Conservation (phyloP, 805 yeast species). For the Yamadazyma scolyti region DNA sequence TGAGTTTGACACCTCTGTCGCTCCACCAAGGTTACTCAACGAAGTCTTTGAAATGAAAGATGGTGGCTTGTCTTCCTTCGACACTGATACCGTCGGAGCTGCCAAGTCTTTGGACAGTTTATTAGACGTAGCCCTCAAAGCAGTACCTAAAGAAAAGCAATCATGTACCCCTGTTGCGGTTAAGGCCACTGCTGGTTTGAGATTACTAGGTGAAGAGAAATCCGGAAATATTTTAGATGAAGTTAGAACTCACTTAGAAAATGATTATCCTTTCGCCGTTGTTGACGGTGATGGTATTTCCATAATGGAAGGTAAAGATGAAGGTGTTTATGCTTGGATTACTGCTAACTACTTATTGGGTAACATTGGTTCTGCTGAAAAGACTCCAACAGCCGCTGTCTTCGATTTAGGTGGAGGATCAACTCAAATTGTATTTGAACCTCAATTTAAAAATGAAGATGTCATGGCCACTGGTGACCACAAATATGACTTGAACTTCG, state of each 20-base stretch:
- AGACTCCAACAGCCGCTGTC: slow-evolving; percentile 89
- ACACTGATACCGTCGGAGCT: slow-evolving; percentile 76
- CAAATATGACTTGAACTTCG: slow-evolving; percentile 75
- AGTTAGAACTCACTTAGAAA: slow-evolving; percentile 72
- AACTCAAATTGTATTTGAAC: slow-evolving; percentile 98
- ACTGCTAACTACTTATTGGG: slow-evolving; percentile 92
- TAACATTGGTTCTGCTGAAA: slow-evolving; percentile 79
- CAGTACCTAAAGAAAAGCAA: slow-evolving; percentile 71
- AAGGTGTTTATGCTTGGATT: slow-evolving; percentile 99
- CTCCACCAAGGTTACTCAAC: slow-evolving; percentile 74
- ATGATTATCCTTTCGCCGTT: slow-evolving; percentile 87
- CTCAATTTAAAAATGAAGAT: slow-evolving; percentile 59
- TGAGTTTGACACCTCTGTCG: slow-evolving; percentile 79
- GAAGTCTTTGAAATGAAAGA: slow-evolving; percentile 87
- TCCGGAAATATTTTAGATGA: slow-evolving; percentile 68
- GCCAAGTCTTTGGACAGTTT: slow-evolving; percentile 87
- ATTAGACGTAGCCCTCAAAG: slow-evolving; percentile 66
- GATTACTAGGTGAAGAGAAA: slow-evolving; percentile 76
- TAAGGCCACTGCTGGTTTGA: slow-evolving; percentile 96
- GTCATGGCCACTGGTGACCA: slow-evolving; percentile 83
- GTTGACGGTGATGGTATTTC: slow-evolving; percentile 83
- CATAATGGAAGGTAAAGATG: slow-evolving; percentile 94
- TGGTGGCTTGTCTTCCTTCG: slow-evolving; percentile 88
- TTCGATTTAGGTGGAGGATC: slow-evolving; percentile 99
- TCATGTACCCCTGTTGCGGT: slow-evolving; percentile 92